Base-by-base conservation (phyloP, 1,139 yeast species). In the Petasospora rhodanensis region DNA sequence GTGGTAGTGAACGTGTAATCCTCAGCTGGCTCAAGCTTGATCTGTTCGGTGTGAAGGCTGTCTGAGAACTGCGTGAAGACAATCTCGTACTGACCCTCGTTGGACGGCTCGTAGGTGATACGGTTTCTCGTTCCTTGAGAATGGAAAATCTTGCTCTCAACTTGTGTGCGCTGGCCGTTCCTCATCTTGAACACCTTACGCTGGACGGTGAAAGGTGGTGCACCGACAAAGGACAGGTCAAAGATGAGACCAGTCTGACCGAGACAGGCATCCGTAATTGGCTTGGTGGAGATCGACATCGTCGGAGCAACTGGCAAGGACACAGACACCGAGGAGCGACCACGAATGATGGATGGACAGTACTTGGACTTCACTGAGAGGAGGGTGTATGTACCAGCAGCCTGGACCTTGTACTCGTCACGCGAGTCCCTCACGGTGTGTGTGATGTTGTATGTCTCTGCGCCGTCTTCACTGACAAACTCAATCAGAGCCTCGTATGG, bases 241-340 rank as follows among this genome's bases (percentile, higher is more conserved):
- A 89, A 87, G 29, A 73, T 72, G 38, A 86, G 76, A 0, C 97
- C 98, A 8, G 86, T 79, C 33, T 89, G 85, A 1, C 98, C 98
- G 21, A 93, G 83, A 62, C 99, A 91, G 38, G 81, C 76, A 51
- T 91, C 97, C 22, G 76, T 65, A 3, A 89, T 75, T 3, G 87
- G 78, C 4, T 66, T 62, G 1, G 84, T 73, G 5, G 53, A 43
- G 6, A 82, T 76, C 33, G 55, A 63, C 46, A 77, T 68, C 38
- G 53, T 57, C 3, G 91, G 91, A 14, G 75, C 61, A 6, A 66
- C 58, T 4, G 80, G 77, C 28, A 64, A 62, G 0, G 79, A 63
- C 2, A 74, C 68, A 10, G 67, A 43, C 21, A 74, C 61, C 13
- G 59, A 53, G 2, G 74, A 56, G 13, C 70, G 62, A 35, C 72